Evolutionary conservation across 2,329 filamentous ascomycete species (phyloP).

Genomic region (Colletotrichum viniferum): DNA sequence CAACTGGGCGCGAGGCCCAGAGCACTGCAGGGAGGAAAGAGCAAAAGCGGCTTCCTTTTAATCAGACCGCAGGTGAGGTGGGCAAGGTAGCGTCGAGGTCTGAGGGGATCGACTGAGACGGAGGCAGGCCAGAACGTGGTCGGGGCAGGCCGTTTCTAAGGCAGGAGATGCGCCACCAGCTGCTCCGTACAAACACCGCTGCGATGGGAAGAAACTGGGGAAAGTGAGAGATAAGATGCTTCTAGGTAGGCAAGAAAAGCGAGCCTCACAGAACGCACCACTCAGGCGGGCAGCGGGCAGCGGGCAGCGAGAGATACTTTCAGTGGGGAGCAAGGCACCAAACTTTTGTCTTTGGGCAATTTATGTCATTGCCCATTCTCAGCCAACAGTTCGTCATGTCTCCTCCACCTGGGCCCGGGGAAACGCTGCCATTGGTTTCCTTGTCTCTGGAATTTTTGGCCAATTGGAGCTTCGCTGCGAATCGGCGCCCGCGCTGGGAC

Average conservation of each 20-base stretch:
- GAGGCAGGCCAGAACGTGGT: constrained; percentile 8
- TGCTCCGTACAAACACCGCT: background rate
- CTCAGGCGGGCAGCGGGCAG: background rate
- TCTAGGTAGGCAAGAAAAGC: background rate
- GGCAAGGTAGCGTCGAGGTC: background rate
- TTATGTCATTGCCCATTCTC: constrained; percentile 18
- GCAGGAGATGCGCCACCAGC: background rate
- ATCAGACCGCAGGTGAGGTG: background rate
- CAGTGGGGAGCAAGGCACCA: background rate
- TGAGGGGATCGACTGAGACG: background rate
- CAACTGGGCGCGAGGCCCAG: constrained; percentile 18
- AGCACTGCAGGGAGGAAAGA: background rate
- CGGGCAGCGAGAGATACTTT: background rate
- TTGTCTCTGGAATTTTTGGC: background rate
- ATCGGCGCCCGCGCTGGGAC: background rate
- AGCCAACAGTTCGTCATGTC: constrained; percentile 23
- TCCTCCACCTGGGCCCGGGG: constrained; percentile 19
- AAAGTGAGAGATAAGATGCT: background rate
- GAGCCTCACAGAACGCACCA: background rate
- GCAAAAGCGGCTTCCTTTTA: background rate
- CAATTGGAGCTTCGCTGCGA: background rate
- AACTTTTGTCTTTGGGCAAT: constrained; percentile 11
- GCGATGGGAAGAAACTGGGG: background rate
- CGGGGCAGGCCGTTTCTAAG: background rate
- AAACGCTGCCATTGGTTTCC: constrained; percentile 11